Percentiles rank a stretch among this genome's conserved stretches.
Conservation (phyloP, 2,329 filamentous ascomycete genomes). For the Fusarium sp. region DNA sequence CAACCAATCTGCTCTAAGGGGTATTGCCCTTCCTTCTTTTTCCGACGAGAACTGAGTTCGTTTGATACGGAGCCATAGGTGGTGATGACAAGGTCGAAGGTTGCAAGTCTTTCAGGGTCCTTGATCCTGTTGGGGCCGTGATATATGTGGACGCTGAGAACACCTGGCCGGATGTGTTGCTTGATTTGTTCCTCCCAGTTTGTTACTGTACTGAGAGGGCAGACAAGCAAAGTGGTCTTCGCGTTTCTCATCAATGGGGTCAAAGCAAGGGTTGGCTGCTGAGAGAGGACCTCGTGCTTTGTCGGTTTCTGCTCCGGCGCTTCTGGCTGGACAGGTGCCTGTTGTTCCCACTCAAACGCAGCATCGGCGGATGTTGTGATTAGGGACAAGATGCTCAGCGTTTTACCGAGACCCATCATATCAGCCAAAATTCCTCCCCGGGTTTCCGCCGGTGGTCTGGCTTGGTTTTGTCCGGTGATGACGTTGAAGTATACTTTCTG, state of each 20-base stretch:
- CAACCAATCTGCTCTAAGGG: slow-evolving; percentile 85
- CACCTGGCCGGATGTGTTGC: slow-evolving; percentile 75
- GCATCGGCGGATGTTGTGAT: slow-evolving; percentile 73
- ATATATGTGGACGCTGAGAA: slow-evolving; percentile 82
- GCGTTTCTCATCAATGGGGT: slow-evolving; percentile 72
- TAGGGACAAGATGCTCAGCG: slow-evolving; percentile 85
- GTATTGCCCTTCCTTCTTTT: slow-evolving; percentile 67
- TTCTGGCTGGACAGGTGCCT: slow-evolving; percentile 62
- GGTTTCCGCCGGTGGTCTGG: slow-evolving; percentile 71
- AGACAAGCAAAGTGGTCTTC: slow-evolving; percentile 85
- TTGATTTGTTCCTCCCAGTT: slow-evolving; percentile 97
- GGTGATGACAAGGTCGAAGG: slow-evolving; percentile 88
- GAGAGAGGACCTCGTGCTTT: slow-evolving; percentile 45
- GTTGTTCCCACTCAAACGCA: slow-evolving; percentile 70
- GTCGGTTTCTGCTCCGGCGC: slow-evolving; percentile 54
- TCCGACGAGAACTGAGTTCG: slow-evolving; percentile 75
- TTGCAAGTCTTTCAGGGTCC: slow-evolving; percentile 73
- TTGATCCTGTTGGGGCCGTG: slow-evolving; percentile 83
- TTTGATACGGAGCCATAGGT: slow-evolving; percentile 91
- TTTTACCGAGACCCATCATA: slow-evolving; percentile 92
- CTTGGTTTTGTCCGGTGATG: slow-evolving; percentile 78
- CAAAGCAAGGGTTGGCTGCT: slow-evolving; percentile 58
- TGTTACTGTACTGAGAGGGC: slow-evolving; percentile 87
- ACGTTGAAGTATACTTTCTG: slow-evolving; percentile 80
- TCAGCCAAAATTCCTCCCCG: slow-evolving; percentile 82